Evolutionary conservation across 2,329 filamentous ascomycete genomes (phyloP).

Genomic region (Cladorrhinum sp.): DNA sequence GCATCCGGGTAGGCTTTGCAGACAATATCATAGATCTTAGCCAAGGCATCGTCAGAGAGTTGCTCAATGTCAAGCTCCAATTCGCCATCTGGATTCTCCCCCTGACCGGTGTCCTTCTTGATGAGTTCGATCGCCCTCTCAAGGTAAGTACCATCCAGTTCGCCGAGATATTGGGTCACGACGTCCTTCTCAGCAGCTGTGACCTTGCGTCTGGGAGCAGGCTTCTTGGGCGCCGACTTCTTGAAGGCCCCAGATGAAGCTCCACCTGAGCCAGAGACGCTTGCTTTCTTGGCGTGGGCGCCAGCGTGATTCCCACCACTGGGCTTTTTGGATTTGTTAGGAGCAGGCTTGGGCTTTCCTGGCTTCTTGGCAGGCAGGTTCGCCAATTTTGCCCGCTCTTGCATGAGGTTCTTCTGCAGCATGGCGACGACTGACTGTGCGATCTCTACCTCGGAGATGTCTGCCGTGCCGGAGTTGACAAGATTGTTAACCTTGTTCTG

Average conservation of each 20-base stretch:
- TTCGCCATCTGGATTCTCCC: constrained; percentile 57
- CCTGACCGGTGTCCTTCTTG: constrained; percentile 76
- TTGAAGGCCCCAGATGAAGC: constrained; percentile 37
- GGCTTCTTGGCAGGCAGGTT: constrained; percentile 48
- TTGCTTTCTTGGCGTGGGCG: constrained; percentile 25
- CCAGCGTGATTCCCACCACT: constrained; percentile 23
- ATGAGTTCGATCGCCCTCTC: constrained; percentile 84
- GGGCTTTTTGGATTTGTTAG: constrained; percentile 32
- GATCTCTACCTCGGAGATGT: constrained; percentile 52
- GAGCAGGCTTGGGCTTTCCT: constrained; percentile 44
- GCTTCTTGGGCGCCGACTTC: constrained; percentile 43
- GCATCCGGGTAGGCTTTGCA: constrained; percentile 39
- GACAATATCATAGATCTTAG: constrained; percentile 49
- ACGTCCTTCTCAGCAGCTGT: constrained; percentile 84
- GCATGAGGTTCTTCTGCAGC: constrained; percentile 69
- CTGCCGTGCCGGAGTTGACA: constrained; percentile 48
- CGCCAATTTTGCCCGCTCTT: constrained; percentile 63
- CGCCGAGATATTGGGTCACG: constrained; percentile 81
- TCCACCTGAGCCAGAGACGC: constrained; percentile 19
- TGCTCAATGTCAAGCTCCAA: constrained; percentile 60
- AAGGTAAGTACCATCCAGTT: constrained; percentile 74
- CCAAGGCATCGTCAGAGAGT: constrained; percentile 53
- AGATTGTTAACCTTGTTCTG: constrained; percentile 56
- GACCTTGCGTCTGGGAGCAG: constrained; percentile 54
- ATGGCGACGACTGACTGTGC: constrained; percentile 61